Percentiles rank a stretch among this genome's conserved stretches.
These are phyloP conservation scores for Candida pseudofarinosa DNA, from an alignment of 805 yeast genomes.

Conservation along the genomic window DNA sequence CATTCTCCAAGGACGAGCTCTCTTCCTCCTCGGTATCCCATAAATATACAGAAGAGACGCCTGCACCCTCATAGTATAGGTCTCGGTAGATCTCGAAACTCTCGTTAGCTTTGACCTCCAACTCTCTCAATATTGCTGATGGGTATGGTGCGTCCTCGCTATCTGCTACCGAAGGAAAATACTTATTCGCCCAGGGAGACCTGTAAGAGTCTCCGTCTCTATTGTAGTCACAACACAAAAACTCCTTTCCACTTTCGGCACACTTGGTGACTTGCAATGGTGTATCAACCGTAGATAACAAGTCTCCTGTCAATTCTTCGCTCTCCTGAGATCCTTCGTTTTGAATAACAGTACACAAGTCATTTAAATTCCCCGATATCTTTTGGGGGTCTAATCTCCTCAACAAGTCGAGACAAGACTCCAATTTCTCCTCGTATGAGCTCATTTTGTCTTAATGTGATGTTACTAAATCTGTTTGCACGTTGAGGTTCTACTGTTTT, in stretches of 20 bases:
- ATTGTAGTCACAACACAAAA: conserved; percentile 87
- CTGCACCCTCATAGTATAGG: conserved; percentile 86
- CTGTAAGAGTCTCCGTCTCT: conserved; percentile 91
- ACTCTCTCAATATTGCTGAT: conserved; percentile 55
- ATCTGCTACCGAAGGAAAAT: conserved; percentile 41
- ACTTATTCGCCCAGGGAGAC: conserved; percentile 85
- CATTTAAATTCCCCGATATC: conserved; percentile 28
- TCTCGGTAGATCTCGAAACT: conserved; percentile 92
- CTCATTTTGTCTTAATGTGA: neutral
- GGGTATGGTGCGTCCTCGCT: conserved; percentile 67
- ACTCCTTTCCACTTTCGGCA: conserved; percentile 55
- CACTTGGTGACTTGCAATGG: conserved; percentile 62
- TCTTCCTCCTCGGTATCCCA: conserved; percentile 75
- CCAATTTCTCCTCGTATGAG: conserved; percentile 32
- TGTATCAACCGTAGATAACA: conserved; percentile 80
- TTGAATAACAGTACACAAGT: conserved; percentile 39
- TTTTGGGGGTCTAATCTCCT: conserved; percentile 39
- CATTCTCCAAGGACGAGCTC: conserved; percentile 34
- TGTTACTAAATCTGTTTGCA: neutral
- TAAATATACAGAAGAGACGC: conserved; percentile 79
- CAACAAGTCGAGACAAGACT: conserved; percentile 37
- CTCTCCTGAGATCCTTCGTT: conserved; percentile 21
- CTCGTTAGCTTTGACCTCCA: conserved; percentile 81
- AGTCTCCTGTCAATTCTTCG: conserved; percentile 74
- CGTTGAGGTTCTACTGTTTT: neutral